These are phyloP conservation scores for Syzygium aqueum DNA, from an alignment of 345 rosid genomes.

Conservation along the genomic window DNA sequence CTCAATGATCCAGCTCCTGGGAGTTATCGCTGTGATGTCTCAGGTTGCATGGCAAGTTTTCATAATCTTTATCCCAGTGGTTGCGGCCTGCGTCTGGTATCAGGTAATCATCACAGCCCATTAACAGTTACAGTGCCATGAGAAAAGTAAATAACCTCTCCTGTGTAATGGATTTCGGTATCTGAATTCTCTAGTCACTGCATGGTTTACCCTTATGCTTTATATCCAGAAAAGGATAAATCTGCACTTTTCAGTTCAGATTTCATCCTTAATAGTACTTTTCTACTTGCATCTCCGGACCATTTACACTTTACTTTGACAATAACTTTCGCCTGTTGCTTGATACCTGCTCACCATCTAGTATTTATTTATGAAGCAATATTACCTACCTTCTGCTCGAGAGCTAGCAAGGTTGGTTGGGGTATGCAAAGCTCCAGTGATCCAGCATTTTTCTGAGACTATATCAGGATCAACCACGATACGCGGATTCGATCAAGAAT, in stretches of 20 bases:
- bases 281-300: not conserved
- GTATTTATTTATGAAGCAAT: constrained; percentile 34
- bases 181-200: not conserved
- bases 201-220: too few species aligned
- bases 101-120: constrained; percentile 37
- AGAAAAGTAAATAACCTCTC: not conserved
- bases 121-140: not conserved
- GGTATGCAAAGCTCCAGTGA: constrained; percentile 62
- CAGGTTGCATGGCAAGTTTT: constrained; percentile 83
- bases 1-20: constrained; percentile 48
- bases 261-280: not conserved
- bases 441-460: constrained; percentile 73
- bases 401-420: constrained; percentile 65
- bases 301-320: not conserved
- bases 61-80: constrained; percentile 56
- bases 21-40: constrained; percentile 67
- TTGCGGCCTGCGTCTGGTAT: constrained; percentile 57
- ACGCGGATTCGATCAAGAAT: constrained; percentile 64
- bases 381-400: constrained; percentile 59
- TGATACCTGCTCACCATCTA: not conserved
- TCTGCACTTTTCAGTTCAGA: not conserved
- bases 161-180: not conserved
- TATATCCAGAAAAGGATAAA: not conserved
- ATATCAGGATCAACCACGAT: constrained; percentile 58
- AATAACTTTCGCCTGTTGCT: not conserved